Evolutionary conservation across 805 yeast species (phyloP), one percentile per base, ranked within the genome.

Genomic region (Ogataea philodendri): DNA sequence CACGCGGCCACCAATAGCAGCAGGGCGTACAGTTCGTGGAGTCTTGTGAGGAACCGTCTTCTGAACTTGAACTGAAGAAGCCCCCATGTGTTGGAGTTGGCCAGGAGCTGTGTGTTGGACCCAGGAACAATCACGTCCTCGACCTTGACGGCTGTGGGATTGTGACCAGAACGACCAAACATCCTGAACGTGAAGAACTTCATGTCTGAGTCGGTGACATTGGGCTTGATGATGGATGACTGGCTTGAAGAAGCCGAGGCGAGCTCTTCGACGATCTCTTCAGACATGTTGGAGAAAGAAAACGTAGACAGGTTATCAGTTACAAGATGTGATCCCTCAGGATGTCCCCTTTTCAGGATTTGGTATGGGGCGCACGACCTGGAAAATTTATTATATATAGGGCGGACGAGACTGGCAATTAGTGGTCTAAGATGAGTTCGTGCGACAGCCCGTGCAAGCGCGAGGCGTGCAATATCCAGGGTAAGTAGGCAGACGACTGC

Each of bases 381-480:
- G 19, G 29, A 23, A 21, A 10, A 19, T 33, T n/a, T 7, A 13
- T 16, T n/a, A 20, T 11, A 32, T 9, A 15, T 19, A 6, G n/a
- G n/a, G n/a, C n/a, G n/a, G n/a, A n/a, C 6, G 13, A 21, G 9
- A 27, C 10, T 7, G 16, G 9, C 17, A n/a, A 29, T 24, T 10
- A 14, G 25, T 20, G 9, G 10, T 16, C 16, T 6, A 7, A 5
- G 5, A 36, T 36, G 39, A 36, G 39, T 30, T 15, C 26, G 9
- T 36, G 35, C 21, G 31, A 26, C 14, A 71, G 67, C 37, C 74
- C 83, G 2, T 86, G 95, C 60, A 84, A 84, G 53, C 70, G 83
- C 5, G 71, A 81, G 45, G 95, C 95, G 2, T 86, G 95, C 62
- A 79, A 78, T 3, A 86, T 86, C 24, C 95, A 85, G 58, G 67